These are phyloP conservation scores for Dictyostelium firmibasis DNA, from an alignment of 78 protist species.

Conservation along the genomic window DNA sequence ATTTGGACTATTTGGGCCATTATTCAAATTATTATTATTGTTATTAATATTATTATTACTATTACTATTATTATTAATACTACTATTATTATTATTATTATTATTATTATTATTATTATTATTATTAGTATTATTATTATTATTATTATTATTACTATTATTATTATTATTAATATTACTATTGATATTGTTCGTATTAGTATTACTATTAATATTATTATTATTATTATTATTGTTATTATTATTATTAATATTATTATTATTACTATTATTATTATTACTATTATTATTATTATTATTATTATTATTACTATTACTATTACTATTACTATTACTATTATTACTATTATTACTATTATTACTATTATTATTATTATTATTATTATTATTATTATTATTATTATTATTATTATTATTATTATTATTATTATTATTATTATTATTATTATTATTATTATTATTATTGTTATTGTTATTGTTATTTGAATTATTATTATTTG, in stretches of 20 bases:
- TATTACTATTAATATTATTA: not conserved
- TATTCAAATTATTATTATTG: not conserved
- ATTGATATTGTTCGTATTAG: no score
- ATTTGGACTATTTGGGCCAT: slow-evolving; percentile 11
- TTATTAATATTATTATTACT: not conserved
- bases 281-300: not conserved
- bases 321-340: not conserved
- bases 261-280: not conserved
- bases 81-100: not conserved
- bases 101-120: not conserved
- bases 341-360: not conserved
- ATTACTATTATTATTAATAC: not conserved
- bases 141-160: not conserved
- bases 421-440: not conserved
- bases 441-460: not conserved
- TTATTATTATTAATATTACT: not conserved
- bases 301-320: not conserved
- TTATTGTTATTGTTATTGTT: not conserved
- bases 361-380: not conserved
- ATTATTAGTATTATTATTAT: no score
- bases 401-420: not conserved
- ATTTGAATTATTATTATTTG: not conserved
- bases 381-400: not conserved
- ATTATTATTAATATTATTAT: not conserved
- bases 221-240: not conserved